A percentile compares a stretch with the other conserved stretches of the same genome.
phyloP scores from a whole-genome alignment of 2,329 filamentous ascomycete species.

The Sclerotinia nivalis region DNA sequence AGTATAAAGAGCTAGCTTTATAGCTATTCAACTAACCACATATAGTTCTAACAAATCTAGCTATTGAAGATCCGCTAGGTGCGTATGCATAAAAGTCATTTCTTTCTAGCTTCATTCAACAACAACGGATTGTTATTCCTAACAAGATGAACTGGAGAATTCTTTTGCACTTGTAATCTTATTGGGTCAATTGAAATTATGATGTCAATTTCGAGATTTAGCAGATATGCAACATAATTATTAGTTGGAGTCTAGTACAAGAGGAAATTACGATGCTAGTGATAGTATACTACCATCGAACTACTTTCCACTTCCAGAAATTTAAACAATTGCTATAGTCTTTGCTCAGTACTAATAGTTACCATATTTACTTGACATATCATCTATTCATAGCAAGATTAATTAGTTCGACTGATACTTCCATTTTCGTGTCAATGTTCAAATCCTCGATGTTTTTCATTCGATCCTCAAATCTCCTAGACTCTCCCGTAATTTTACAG shows the following conservation, averaged over 20 bases:
- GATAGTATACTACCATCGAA: neutral
- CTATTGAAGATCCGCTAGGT: no score
- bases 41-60: no score
- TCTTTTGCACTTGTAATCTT: neutral
- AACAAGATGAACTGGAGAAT: neutral
- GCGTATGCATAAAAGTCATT: neutral
- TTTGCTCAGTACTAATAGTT: neutral
- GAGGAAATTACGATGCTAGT: accelerated
- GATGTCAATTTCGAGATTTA: neutral
- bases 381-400: no score
- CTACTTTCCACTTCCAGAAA: no score
- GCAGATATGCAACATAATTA: neutral
- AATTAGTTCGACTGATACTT: no score
- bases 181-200: neutral
- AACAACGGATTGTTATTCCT: neutral
- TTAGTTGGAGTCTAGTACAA: neutral
- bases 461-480: no score
- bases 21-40: neutral
- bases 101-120: neutral
- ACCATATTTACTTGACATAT: neutral
- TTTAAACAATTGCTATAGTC: neutral
- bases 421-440: no score
- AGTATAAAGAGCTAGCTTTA: neutral
- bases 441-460: no score
- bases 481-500: no score